phyloP scores from a whole-genome alignment of 2,329 filamentous ascomycete species.

The Paecilomyces fulvus region DNA sequence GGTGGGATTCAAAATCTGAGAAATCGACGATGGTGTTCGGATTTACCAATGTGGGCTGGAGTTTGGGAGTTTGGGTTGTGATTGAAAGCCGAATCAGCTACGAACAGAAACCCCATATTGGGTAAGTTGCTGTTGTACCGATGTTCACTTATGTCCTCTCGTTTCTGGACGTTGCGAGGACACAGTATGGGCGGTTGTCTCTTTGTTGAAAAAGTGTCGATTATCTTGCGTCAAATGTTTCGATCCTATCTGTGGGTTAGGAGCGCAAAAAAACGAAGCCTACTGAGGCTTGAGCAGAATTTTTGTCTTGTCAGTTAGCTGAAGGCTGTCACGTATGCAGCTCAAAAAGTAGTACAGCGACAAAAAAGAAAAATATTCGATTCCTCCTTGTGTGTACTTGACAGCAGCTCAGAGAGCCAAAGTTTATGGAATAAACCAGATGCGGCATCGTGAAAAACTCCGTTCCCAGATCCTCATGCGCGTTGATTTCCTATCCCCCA shows the following conservation, averaged over 20 bases:
- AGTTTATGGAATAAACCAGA: conserved; percentile 6
- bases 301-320: background rate
- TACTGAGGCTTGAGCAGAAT: background rate
- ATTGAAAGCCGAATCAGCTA: background rate
- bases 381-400: conserved; percentile 3
- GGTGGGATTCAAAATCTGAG: no score
- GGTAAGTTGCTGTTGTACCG: no score
- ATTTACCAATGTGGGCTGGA: background rate
- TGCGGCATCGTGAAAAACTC: conserved; percentile 9
- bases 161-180: background rate
- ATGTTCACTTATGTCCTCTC: no score
- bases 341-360: background rate
- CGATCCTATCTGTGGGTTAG: background rate
- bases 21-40: background rate
- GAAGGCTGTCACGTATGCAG: background rate
- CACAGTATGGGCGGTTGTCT: background rate
- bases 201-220: background rate
- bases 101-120: background rate
- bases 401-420: conserved; percentile 3
- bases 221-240: background rate
- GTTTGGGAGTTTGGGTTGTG: background rate
- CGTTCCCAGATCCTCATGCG: conserved; percentile 9
- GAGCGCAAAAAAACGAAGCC: background rate
- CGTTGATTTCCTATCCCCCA: conserved; percentile 5
- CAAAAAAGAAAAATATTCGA: conserved; percentile 4